phyloP scores from a whole-genome alignment of 768 basidiomycete genomes.

The Boletellus emodensis region DNA sequence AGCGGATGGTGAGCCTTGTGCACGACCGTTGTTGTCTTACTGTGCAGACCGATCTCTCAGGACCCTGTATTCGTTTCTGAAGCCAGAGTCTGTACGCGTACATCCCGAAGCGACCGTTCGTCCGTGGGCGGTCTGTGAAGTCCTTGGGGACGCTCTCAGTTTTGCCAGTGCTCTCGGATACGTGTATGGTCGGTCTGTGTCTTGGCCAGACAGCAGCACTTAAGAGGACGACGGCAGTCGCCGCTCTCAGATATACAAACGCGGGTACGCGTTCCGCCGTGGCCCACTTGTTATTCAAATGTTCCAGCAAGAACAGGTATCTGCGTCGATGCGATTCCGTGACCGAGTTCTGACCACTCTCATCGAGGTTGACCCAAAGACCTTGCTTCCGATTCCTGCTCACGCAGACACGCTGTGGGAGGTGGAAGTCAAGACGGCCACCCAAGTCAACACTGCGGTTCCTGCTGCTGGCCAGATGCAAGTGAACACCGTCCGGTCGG shows the following conservation, averaged over 20 bases:
- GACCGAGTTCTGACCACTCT: constrained; percentile 1
- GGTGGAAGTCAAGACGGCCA: constrained; percentile 82
- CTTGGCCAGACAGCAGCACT: background rate
- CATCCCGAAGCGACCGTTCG: constrained; percentile 86
- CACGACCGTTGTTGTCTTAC: background rate
- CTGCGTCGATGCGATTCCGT: background rate
- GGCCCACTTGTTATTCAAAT: constrained; percentile 72
- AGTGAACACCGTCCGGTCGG: constrained; percentile 65
- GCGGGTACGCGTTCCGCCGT: constrained; percentile 71
- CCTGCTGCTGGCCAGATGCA: constrained; percentile 36
- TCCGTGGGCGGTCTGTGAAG: constrained; percentile 77
- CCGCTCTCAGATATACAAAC: constrained; percentile 76
- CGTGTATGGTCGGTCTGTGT: constrained; percentile 40
- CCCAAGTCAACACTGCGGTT: constrained; percentile 66
- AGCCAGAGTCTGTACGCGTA: constrained; percentile 78
- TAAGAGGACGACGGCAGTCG: constrained; percentile 36
- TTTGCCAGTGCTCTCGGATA: constrained; percentile 82
- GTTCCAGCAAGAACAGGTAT: constrained; percentile 82
- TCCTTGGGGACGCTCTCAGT: constrained; percentile 73
- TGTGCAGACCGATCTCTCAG: constrained; percentile 32
- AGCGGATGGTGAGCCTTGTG: constrained; percentile 54
- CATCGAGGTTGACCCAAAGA: constrained; percentile 65
- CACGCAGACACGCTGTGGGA: constrained; percentile 81
- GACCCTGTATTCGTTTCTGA: constrained; percentile 75
- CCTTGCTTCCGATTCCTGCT: constrained; percentile 72